Percentiles rank a stretch among this genome's conserved stretches.
phyloP scores from a whole-genome alignment of 1,284 basidiomycete species.

The Erythrobasidium hasegawianum region DNA sequence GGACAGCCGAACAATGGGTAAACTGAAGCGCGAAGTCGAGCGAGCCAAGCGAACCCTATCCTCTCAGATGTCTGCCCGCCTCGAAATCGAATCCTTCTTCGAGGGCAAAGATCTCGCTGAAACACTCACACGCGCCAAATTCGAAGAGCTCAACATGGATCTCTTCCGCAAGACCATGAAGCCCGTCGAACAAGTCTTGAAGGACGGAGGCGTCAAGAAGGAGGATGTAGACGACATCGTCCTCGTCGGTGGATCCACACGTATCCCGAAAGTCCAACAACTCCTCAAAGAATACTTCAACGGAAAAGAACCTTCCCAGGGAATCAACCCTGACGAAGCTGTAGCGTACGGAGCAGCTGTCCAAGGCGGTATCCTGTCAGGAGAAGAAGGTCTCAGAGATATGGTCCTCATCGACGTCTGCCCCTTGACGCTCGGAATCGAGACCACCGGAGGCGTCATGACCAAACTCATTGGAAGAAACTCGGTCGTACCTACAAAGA shows the following conservation, averaged over 20 bases:
- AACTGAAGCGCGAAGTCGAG: constrained; percentile 97
- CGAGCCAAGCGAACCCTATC: constrained; percentile 98
- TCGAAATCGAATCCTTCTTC: constrained; percentile 82
- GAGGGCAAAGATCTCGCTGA: constrained; percentile 94
- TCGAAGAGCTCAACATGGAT: constrained; percentile 98
- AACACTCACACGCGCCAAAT: constrained; percentile 94
- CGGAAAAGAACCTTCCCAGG: constrained; percentile 68
- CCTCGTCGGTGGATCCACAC: constrained; percentile 95
- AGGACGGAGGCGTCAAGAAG: constrained; percentile 97
- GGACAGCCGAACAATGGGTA: constrained; percentile 88
- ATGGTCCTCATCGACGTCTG: constrained; percentile 95
- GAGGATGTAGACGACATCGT: constrained; percentile 80
- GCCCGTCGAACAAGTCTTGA: constrained; percentile 96
- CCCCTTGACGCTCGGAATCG: constrained; percentile 92
- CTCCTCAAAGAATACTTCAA: constrained; percentile 88
- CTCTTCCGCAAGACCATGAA: constrained; percentile 99
- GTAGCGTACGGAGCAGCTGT: constrained; percentile 96
- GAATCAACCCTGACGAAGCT: constrained; percentile 99
- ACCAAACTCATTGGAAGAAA: constrained; percentile 68
- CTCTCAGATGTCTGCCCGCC: constrained; percentile 64
- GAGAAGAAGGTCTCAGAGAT: constrained; percentile 96
- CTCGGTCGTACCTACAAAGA: constrained; percentile 98
- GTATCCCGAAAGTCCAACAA: constrained; percentile 97
- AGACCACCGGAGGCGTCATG: constrained; percentile 88
- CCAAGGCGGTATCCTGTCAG: constrained; percentile 96